These are phyloP conservation scores for Magnolia changhungtana DNA, from an alignment of 164 flowering plant species.

Conservation along the genomic window DNA sequence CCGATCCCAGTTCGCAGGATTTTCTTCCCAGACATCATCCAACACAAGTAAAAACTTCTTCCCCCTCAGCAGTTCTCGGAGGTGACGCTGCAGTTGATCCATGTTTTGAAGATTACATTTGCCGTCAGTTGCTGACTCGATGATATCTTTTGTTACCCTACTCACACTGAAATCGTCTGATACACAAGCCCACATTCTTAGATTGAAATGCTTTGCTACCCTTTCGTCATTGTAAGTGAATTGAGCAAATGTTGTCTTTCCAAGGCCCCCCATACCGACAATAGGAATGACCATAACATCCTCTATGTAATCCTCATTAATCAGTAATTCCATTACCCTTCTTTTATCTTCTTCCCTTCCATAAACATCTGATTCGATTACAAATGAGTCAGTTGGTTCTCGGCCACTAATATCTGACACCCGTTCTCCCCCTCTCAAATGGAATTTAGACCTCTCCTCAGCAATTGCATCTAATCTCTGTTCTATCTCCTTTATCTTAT, in stretches of 20 bases:
- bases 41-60: conserved; percentile 13
- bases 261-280: conserved; percentile 13
- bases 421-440: not conserved
- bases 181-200: conserved; percentile 11
- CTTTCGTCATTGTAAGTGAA: not conserved
- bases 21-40: conserved; percentile 21
- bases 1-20: not conserved
- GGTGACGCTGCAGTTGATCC: conserved; percentile 2
- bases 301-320: not conserved
- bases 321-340: not conserved
- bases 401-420: too few species aligned
- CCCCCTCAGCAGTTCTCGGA: not conserved
- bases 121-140: not conserved
- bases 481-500: not conserved
- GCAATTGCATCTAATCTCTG: conserved; percentile 4
- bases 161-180: conserved; percentile 7
- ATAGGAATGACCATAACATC: conserved; percentile 5
- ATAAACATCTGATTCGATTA: not conserved
- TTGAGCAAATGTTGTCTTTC: conserved; percentile 13
- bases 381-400: not conserved
- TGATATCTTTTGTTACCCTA: not conserved
- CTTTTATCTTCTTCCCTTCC: conserved; percentile 6
- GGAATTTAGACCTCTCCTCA: not conserved
- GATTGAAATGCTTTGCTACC: not conserved
- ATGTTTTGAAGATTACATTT: not conserved